Conservation (phyloP, 164 flowering plant genomes). For the Dillenia suffruticosa region DNA sequence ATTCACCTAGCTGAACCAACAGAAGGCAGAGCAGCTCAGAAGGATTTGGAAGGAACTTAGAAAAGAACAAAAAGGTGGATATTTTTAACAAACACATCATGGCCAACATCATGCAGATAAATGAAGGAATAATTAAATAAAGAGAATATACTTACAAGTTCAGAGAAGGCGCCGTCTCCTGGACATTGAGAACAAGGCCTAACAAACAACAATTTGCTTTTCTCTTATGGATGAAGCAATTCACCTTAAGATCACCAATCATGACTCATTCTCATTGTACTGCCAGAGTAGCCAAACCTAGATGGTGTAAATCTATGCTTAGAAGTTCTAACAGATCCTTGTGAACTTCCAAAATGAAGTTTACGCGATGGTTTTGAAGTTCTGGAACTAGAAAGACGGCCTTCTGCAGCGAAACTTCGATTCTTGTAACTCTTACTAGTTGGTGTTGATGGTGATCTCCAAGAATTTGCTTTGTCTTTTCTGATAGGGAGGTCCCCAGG, state of each 20-base stretch:
- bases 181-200: not conserved
- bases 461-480: slow-evolving; percentile 15
- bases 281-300: slow-evolving; percentile 26
- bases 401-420: slow-evolving; percentile 10
- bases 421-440: slow-evolving; percentile 14
- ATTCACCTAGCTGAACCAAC: too few species aligned
- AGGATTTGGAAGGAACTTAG: too few species aligned
- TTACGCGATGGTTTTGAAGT: slow-evolving; percentile 14
- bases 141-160: slow-evolving; percentile 11
- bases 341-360: slow-evolving; percentile 6
- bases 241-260: slow-evolving; percentile 29
- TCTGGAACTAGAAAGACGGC: slow-evolving; percentile 26
- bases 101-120: too few species aligned
- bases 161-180: slow-evolving; percentile 11
- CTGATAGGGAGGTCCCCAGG: slow-evolving; percentile 27
- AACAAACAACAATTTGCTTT: not conserved
- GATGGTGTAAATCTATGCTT: slow-evolving; percentile 28
- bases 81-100: too few species aligned
- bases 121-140: not conserved
- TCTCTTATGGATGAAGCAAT: not conserved
- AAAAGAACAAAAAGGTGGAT: too few species aligned
- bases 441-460: slow-evolving; percentile 49
- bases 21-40: too few species aligned
- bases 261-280: slow-evolving; percentile 22
- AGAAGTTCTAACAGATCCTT: slow-evolving; percentile 15